Evolutionary conservation across 225 moss, liverwort and hornwort genomes (phyloP), one percentile per base, ranked within the genome.

Genomic region (Neckera pumila): DNA sequence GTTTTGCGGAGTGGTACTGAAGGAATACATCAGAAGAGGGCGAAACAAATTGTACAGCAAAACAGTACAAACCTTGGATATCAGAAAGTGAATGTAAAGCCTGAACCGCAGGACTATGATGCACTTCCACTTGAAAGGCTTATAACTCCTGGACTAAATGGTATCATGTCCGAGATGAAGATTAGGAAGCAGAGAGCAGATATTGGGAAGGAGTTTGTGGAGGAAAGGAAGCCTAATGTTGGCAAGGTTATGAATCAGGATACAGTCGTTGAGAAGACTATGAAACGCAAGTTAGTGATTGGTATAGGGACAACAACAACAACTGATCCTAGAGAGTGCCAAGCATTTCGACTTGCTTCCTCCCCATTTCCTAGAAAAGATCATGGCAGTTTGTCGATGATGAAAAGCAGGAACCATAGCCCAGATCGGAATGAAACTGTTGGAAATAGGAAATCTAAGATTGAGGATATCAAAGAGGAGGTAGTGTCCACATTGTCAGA

Each of bases 201-300:
- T 78, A 33, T 86, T 76, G 76, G 26, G 67, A 80, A 84, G 76
- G 63, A 80, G 14, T 45, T 61, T 58, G 80, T 80, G 74, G 86
- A 86, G 77, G 84, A 83, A 40, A 83, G 66, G 87, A 87, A 76
- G 76, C 84, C 54, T 43, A 43, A 22, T 64, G 27, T 84, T 67
- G 87, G 79, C 66, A 81, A 81, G 70, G 54, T 36, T 49, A 43
- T 51, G 15, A 89, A 86, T 58, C 86, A 78, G 67, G 83, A 85
- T 70, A 64, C 56, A 67, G 82, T 70, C 51, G 58, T 45, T 77
- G 84, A 80, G 84, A 90, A 81, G 89, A 65, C 73, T 54, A 53
- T 45, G 69, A 90, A 90, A 85, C 86, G 85, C 26, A 90, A 86
- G 85, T 86, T 87, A 78, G 89, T 90, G 90, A 84, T 90, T 87